Percentiles rank a stretch among this genome's conserved stretches.
These are phyloP conservation scores for Agroathelia rolfsii DNA, from an alignment of 1,284 basidiomycete species.

Conservation along the genomic window DNA sequence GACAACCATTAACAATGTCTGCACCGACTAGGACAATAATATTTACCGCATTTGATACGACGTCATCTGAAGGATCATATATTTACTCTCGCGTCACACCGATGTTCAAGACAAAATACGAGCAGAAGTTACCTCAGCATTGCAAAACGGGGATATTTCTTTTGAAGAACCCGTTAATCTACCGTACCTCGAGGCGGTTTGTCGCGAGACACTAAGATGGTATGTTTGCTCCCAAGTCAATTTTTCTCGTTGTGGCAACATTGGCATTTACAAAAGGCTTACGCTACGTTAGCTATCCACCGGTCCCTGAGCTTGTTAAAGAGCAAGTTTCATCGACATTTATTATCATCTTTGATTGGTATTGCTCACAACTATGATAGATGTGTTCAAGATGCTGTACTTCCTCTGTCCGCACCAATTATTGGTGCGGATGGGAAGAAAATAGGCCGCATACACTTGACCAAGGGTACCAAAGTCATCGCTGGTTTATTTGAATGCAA, in stretches of 20 bases:
- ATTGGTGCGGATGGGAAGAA: background rate
- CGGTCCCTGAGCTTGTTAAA: conserved; percentile 17
- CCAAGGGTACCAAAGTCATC: conserved; percentile 2
- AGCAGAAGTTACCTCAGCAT: conserved; percentile 22
- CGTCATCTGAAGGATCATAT: conserved; percentile 25
- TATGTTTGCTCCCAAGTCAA: conserved; percentile 7
- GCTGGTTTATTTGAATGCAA: conserved; percentile 1
- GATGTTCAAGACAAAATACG: conserved; percentile 27
- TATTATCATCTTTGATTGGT: too few species aligned
- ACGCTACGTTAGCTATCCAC: conserved; percentile 15
- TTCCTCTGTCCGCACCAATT: conserved; percentile 1
- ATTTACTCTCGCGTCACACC: conserved; percentile 22
- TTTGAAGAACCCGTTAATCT: conserved; percentile 25
- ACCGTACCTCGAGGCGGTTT: conserved; percentile 29
- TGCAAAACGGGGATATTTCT: conserved; percentile 19
- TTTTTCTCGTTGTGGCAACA: too few species aligned
- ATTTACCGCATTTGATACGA: conserved; percentile 29
- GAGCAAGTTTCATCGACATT: too few species aligned
- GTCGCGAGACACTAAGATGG: conserved; percentile 29
- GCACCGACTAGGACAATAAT: conserved; percentile 22
- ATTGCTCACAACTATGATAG: too few species aligned
- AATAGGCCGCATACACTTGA: conserved; percentile 14
- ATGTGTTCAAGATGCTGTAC: conserved; percentile 14
- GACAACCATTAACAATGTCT: background rate
- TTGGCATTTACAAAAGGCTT: too few species aligned